Conservation (phyloP, 2,329 filamentous ascomycete species). For the Lachnellula suecica region DNA sequence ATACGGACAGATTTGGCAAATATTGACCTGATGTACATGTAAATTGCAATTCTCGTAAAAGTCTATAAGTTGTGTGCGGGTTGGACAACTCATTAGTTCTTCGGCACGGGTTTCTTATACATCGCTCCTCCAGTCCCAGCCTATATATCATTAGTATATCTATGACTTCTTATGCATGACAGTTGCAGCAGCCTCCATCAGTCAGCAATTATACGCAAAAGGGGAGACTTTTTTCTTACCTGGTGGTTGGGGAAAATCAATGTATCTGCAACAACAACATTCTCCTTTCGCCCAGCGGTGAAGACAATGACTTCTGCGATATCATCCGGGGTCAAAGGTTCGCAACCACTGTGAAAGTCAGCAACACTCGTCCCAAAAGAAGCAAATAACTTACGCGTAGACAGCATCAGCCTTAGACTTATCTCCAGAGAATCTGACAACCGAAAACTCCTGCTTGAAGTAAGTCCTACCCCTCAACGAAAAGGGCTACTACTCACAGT, state of each 20-base stretch:
- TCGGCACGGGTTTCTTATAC: conserved; percentile 24
- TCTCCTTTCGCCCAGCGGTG: conserved; percentile 77
- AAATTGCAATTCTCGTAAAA: no score
- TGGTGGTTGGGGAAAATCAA: conserved; percentile 88
- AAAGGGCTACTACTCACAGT: conserved; percentile 52
- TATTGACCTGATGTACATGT: no score
- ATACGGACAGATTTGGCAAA: no score
- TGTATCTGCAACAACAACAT: conserved; percentile 87
- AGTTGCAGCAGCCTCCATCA: conserved; percentile 37
- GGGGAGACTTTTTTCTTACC: conserved; percentile 47
- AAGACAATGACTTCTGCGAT: conserved; percentile 92
- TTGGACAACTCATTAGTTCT: not conserved
- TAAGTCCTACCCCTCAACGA: conserved; percentile 1
- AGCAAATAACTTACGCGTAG: conserved; percentile 63
- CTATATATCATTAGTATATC: conserved; percentile 22
- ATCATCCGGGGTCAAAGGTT: conserved; percentile 85
- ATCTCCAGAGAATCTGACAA: conserved; percentile 86
- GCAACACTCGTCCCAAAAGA: conserved; percentile 1
- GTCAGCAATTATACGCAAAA: conserved; percentile 30
- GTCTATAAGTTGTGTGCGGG: no score
- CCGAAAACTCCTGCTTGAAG: conserved; percentile 70
- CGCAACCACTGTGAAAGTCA: conserved; percentile 56
- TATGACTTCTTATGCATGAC: conserved; percentile 43
- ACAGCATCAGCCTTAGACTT: conserved; percentile 87
- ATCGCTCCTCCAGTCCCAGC: conserved; percentile 32